These are phyloP conservation scores for Mycena latifolia DNA, from an alignment of 768 basidiomycete genomes.

Conservation along the genomic window DNA sequence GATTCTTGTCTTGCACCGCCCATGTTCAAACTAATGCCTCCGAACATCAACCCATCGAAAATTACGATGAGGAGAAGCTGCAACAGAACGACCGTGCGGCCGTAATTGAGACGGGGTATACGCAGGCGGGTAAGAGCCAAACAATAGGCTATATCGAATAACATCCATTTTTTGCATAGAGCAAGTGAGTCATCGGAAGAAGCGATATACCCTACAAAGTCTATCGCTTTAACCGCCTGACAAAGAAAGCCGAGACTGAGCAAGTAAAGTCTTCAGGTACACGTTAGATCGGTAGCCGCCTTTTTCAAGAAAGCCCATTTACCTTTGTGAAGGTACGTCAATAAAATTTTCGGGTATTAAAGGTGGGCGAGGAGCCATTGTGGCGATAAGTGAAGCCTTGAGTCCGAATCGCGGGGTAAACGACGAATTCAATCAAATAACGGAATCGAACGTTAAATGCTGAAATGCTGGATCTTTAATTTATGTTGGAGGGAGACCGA, in stretches of 20 bases:
- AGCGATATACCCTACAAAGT: constrained; percentile 71
- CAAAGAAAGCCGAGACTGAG: constrained; percentile 81
- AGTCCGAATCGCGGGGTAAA: no score
- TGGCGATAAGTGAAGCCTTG: no score
- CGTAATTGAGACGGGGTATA: constrained; percentile 81
- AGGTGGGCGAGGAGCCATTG: constrained; percentile 44
- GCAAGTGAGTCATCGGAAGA: constrained; percentile 56
- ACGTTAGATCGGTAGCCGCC: background rate
- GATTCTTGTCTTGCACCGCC: constrained; percentile 38
- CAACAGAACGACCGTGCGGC: constrained; percentile 69
- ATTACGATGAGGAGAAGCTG: constrained; percentile 74
- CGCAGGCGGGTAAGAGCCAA: constrained; percentile 69
- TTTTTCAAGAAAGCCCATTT: background rate
- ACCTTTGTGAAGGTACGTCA: constrained; percentile 59
- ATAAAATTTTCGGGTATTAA: constrained; percentile 81
- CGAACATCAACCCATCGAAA: constrained; percentile 78
- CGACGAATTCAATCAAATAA: no score
- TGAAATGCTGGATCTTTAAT: no score
- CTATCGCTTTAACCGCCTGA: constrained; percentile 86
- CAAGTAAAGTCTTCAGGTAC: constrained; percentile 82
- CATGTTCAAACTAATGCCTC: constrained; percentile 73
- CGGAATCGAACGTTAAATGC: no score
- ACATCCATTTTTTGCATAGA: constrained; percentile 77
- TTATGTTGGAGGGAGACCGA: no score
- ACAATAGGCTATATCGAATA: constrained; percentile 75